A percentile compares a stretch with the other conserved stretches of the same genome.
These are phyloP conservation scores for Rhodosporidiobolus odoratus DNA, from an alignment of 768 basidiomycete genomes.

Conservation along the genomic window DNA sequence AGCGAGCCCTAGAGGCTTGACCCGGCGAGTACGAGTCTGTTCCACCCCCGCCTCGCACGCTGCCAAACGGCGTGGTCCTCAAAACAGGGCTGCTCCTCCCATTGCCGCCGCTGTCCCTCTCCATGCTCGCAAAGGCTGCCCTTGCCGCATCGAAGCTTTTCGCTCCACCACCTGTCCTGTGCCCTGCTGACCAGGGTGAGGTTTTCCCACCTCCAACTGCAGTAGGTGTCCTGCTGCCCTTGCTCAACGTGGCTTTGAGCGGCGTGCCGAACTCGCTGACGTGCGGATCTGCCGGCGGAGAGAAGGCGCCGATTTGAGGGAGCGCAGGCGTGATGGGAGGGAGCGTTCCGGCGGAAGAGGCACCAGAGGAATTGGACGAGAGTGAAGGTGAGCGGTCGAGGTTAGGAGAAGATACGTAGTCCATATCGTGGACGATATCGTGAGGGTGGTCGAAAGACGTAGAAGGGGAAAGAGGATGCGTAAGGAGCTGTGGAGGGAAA, in stretches of 20 bases:
- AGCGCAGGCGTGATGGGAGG: slow-evolving; percentile 31
- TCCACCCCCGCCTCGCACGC: no score
- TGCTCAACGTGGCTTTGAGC: not conserved
- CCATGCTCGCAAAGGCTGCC: slow-evolving; percentile 6
- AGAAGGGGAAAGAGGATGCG: not conserved
- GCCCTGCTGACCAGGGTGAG: slow-evolving; percentile 15
- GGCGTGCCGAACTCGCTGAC: slow-evolving; percentile 15
- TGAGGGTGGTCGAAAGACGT: not conserved
- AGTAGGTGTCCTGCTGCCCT: not conserved
- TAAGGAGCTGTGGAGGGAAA: not conserved
- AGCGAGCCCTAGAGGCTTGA: not conserved
- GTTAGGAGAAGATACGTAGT: not conserved
- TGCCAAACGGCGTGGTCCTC: slow-evolving; percentile 13
- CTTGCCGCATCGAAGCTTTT: slow-evolving; percentile 25
- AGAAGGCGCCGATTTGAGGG: slow-evolving; percentile 5
- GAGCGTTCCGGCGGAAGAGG: slow-evolving; percentile 13
- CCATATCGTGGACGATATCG: not conserved
- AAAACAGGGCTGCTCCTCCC: slow-evolving; percentile 8
- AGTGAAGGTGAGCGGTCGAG: slow-evolving; percentile 34
- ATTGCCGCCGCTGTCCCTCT: not conserved
- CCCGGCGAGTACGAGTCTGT: not conserved
- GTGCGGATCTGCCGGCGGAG: slow-evolving; percentile 1
- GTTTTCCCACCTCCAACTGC: not conserved
- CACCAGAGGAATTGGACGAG: slow-evolving; percentile 34
- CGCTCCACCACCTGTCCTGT: slow-evolving; percentile 13